Evolutionary conservation across 1,284 basidiomycete genomes (phyloP).

Genomic region (Neolentinus lepideus): DNA sequence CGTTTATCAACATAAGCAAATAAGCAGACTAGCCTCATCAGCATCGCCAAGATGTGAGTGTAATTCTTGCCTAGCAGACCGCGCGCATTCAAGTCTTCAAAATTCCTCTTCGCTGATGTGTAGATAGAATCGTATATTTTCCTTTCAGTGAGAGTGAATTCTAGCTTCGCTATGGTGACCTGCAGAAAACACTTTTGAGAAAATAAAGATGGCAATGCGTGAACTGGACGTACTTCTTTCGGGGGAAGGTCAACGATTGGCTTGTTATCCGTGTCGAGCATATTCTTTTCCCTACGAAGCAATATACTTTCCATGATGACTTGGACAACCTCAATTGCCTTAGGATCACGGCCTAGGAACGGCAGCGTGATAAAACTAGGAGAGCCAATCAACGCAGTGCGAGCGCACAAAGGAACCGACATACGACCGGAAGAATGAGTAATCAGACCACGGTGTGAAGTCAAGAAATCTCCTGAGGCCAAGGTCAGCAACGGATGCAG

Average conservation of each 20-base stretch:
- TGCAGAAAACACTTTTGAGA: slow-evolving; percentile 15
- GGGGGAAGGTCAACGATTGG: slow-evolving; percentile 85
- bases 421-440: slow-evolving; percentile 80
- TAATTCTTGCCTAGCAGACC: slow-evolving; percentile 81
- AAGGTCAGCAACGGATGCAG: slow-evolving; percentile 3
- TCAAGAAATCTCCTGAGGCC: slow-evolving; percentile 73
- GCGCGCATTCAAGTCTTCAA: slow-evolving; percentile 70
- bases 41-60: slow-evolving; percentile 85
- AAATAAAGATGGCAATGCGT: slow-evolving; percentile 1
- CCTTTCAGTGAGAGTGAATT: slow-evolving; percentile 71
- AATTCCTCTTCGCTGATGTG: slow-evolving; percentile 57
- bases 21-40: slow-evolving; percentile 62
- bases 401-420: slow-evolving; percentile 18
- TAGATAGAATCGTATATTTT: slow-evolving; percentile 81
- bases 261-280: slow-evolving; percentile 85
- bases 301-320: slow-evolving; percentile 87
- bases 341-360: slow-evolving; percentile 81
- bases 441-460: slow-evolving; percentile 89
- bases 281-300: slow-evolving; percentile 91
- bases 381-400: neutral
- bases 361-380: slow-evolving; percentile 81
- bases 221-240: slow-evolving; percentile 54
- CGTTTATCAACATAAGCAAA: slow-evolving; percentile 4
- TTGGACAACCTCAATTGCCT: slow-evolving; percentile 90
- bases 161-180: slow-evolving; percentile 62